Percentiles rank a stretch among this genome's conserved stretches.
These are phyloP conservation scores for Alternaria sp. DNA, from an alignment of 2,329 filamentous ascomycete genomes.

Conservation along the genomic window DNA sequence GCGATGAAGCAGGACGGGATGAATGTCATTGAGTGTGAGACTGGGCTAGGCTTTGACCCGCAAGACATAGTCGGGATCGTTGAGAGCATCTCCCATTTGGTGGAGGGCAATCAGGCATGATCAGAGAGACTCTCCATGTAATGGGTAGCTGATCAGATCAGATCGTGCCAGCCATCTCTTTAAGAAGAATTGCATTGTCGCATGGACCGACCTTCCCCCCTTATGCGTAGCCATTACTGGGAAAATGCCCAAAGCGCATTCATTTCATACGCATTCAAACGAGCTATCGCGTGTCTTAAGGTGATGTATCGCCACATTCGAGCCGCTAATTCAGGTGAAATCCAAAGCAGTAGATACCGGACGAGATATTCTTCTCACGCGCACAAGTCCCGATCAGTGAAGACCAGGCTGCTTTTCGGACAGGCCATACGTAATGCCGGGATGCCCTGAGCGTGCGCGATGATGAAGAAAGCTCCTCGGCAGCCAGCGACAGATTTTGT, in stretches of 20 bases:
- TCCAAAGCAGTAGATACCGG: constrained; percentile 61
- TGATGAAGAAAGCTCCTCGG: constrained; percentile 25
- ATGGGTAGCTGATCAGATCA: background rate
- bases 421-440: constrained; percentile 41
- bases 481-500: constrained; percentile 31
- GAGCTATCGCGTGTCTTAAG: background rate
- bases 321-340: constrained; percentile 58
- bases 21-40: background rate
- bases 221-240: background rate
- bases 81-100: background rate
- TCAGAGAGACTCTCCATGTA: background rate
- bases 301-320: constrained; percentile 57
- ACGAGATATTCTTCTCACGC: constrained; percentile 55
- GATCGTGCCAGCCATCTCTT: background rate
- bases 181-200: background rate
- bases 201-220: background rate
- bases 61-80: background rate
- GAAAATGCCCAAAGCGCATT: background rate
- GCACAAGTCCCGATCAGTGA: constrained; percentile 51
- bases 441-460: constrained; percentile 47
- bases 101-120: background rate
- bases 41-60: background rate
- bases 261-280: background rate
- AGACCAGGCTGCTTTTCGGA: constrained; percentile 47
- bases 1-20: constrained; percentile 12